phyloP scores from a whole-genome alignment of 352 stramenopile genomes.

The Globisporangium nunn region DNA sequence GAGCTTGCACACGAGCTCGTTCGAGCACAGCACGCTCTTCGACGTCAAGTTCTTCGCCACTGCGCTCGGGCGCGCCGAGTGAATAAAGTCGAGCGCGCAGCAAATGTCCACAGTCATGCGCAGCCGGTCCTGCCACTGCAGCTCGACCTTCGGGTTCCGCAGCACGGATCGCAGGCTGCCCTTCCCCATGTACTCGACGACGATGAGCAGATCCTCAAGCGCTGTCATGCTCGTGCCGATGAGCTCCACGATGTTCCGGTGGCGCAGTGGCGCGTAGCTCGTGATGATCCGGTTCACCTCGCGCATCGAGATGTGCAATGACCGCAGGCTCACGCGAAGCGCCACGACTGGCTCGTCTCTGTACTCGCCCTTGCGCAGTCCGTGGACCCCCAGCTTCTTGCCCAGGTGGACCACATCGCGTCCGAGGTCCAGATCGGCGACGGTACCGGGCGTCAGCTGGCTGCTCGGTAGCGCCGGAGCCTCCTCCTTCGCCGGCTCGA shows the following conservation, averaged over 20 bases:
- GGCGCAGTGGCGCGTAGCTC: constrained; percentile 52
- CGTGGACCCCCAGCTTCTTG: constrained; percentile 46
- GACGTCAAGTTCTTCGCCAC: constrained; percentile 46
- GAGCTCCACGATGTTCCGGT: constrained; percentile 65
- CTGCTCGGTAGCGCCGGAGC: constrained; percentile 1
- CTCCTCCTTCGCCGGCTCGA: constrained; percentile 7
- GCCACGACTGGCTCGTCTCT: constrained; percentile 41
- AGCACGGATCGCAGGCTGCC: constrained; percentile 55
- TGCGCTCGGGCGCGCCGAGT: constrained; percentile 24
- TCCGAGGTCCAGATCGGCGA: constrained; percentile 45
- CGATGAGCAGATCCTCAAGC: constrained; percentile 56
- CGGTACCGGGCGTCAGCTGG: constrained; percentile 14
- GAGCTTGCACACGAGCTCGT: constrained; percentile 61
- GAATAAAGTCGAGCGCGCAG: constrained; percentile 41
- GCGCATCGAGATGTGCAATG: constrained; percentile 26
- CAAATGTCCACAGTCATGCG: constrained; percentile 48
- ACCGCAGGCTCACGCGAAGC: constrained; percentile 36
- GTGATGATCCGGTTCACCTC: constrained; percentile 40
- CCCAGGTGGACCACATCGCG: constrained; percentile 35
- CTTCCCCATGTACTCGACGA: constrained; percentile 73
- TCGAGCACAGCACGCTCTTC: constrained; percentile 51
- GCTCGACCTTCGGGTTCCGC: constrained; percentile 31
- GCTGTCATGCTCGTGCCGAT: constrained; percentile 48
- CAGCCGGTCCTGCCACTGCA: constrained; percentile 45
- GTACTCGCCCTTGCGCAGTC: constrained; percentile 46